Conservation (phyloP, 208 protist species). For the Trypanosoma melophagium region DNA sequence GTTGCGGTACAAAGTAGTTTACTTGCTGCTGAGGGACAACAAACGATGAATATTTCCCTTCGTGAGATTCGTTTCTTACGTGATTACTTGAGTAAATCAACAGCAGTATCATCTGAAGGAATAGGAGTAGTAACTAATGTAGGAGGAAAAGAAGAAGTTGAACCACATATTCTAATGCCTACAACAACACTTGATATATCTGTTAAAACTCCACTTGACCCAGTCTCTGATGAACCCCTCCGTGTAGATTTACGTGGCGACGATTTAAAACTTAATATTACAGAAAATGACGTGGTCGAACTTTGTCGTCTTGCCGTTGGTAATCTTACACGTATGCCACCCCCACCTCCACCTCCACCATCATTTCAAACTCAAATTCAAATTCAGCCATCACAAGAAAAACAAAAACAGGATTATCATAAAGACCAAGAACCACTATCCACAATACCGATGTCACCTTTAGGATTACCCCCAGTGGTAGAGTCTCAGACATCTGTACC, state of each 20-base stretch:
- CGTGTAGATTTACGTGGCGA: constrained; percentile 54
- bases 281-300: constrained; percentile 52
- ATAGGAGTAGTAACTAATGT: neutral
- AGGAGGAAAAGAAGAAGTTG: neutral
- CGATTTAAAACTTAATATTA: constrained; percentile 46
- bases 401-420: too few species aligned
- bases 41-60: constrained; percentile 70
- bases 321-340: constrained; percentile 48
- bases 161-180: constrained; percentile 40
- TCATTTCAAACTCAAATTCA: neutral
- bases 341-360: constrained; percentile 6
- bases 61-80: constrained; percentile 59
- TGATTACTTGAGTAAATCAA: constrained; percentile 3
- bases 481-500: too few species aligned
- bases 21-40: constrained; percentile 46
- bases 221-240: constrained; percentile 45
- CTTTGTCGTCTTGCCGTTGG: constrained; percentile 55
- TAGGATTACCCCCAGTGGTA: neutral
- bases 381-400: neutral
- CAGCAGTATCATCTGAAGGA: neutral
- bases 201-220: constrained; percentile 56
- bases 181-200: constrained; percentile 54
- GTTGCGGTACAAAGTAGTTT: constrained; percentile 70
- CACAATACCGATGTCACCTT: neutral
- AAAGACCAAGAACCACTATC: too few species aligned